Evolutionary conservation across 257 asterid species (phyloP).

Genomic region (Henckelia pumila): DNA sequence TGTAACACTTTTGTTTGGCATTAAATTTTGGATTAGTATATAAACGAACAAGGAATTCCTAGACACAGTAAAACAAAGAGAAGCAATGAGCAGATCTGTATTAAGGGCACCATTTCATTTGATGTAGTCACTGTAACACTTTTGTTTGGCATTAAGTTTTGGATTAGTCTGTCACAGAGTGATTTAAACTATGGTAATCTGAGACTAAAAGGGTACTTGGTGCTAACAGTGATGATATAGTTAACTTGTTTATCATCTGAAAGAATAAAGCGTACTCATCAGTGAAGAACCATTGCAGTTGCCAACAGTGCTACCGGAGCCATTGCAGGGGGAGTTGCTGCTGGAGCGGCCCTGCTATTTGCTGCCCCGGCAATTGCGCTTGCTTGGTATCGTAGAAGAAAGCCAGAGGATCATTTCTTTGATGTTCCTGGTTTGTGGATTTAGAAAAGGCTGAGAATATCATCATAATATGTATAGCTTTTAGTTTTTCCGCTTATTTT

Average conservation of each 20-base stretch:
- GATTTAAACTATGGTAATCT: not conserved
- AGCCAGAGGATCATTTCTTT: not conserved
- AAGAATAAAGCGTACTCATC: constrained; percentile 17
- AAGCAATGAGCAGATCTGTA: not conserved
- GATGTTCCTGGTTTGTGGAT: not conserved
- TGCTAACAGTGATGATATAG: not conserved
- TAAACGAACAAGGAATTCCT: too few relatives aligned
- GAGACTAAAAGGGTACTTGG: not conserved
- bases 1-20: not conserved
- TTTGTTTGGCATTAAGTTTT: not conserved
- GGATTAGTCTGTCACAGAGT: not conserved
- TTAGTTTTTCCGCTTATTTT: not conserved
- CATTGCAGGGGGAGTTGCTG: constrained; percentile 58
- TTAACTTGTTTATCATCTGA: constrained; percentile 12
- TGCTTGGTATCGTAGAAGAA: not conserved
- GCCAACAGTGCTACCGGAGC: constrained; percentile 76
- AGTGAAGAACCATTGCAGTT: constrained; percentile 38
- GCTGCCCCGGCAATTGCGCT: not conserved
- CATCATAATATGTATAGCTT: not conserved
- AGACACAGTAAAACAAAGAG: too few relatives aligned
- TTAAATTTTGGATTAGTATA: constrained; percentile 3
- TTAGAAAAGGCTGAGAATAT: not conserved
- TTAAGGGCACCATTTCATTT: not conserved
- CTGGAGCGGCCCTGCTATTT: not conserved
- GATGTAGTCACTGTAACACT: constrained; percentile 18